A percentile compares a stretch with the other conserved stretches of the same genome.
Conservation (phyloP, 495 filamentous ascomycete genomes). For the Trichoderma orchidacearum region DNA sequence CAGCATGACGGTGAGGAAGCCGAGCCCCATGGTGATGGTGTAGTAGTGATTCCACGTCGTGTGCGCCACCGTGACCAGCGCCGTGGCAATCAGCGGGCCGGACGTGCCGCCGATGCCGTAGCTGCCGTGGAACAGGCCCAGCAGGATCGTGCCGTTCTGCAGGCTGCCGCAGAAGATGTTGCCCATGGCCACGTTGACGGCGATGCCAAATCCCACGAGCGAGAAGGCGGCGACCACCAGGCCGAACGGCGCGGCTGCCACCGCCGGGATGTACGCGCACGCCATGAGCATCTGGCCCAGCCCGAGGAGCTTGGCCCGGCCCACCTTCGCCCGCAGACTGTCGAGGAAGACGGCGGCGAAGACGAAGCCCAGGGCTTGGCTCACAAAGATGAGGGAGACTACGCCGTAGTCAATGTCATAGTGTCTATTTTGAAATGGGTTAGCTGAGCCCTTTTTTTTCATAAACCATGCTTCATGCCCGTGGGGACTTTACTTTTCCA, state of each 20-base stretch:
- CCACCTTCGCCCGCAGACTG: conserved; percentile 40
- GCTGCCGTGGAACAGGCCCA: conserved; percentile 51
- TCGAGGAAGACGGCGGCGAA: conserved; percentile 52
- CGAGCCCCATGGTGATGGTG: conserved; percentile 36
- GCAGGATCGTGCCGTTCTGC: conserved; percentile 42
- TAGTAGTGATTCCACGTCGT: conserved; percentile 48
- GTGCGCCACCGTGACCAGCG: conserved; percentile 34
- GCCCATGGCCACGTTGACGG: conserved; percentile 52
- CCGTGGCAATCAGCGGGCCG: conserved; percentile 57
- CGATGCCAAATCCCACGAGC: conserved; percentile 52
- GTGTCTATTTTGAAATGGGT: conserved; percentile 15
- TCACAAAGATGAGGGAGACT: conserved; percentile 68
- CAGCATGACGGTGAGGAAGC: conserved; percentile 31
- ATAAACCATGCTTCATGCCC: too few relatives aligned
- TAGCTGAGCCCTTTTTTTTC: background rate
- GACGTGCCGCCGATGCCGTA: conserved; percentile 65
- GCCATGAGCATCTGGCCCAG: conserved; percentile 36
- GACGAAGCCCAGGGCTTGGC: conserved; percentile 67
- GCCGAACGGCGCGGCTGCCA: conserved; percentile 54
- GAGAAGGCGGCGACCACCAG: conserved; percentile 51
- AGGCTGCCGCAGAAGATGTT: conserved; percentile 67
- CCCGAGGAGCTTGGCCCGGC: conserved; percentile 47
- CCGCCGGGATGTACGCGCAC: conserved; percentile 46
- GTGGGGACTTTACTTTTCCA: conserved; percentile 30
- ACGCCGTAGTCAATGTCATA: conserved; percentile 61